Percentiles rank a stretch among this genome's conserved stretches.
Evolutionary conservation across 495 filamentous ascomycete genomes (phyloP).

Genomic region (Penicillium coffeae): DNA sequence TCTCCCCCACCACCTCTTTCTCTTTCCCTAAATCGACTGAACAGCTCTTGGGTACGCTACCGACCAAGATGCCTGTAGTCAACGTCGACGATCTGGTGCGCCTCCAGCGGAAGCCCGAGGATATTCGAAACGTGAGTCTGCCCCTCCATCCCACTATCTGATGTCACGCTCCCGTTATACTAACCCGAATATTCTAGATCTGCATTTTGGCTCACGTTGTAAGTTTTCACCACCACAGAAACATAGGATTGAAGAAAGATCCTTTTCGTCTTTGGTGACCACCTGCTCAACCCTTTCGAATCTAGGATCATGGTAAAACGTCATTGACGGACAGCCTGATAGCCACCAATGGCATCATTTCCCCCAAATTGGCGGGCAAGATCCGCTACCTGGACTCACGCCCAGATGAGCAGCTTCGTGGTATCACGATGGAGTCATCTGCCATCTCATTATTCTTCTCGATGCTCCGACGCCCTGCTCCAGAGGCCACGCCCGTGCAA

Average conservation of each 20-base stretch:
- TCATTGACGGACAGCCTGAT: slow-evolving; percentile 95
- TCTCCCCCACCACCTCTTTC: slow-evolving; percentile 14
- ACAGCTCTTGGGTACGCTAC: slow-evolving; percentile 11
- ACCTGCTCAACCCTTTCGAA: slow-evolving; percentile 7
- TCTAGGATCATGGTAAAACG: slow-evolving; percentile 91
- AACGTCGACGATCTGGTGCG: slow-evolving; percentile 79
- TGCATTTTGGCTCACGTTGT: slow-evolving; percentile 97
- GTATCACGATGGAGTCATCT: slow-evolving; percentile 99
- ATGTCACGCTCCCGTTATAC: slow-evolving; percentile 22
- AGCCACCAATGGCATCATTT: slow-evolving; percentile 99
- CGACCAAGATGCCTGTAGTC: slow-evolving; percentile 75
- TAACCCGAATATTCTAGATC: slow-evolving; percentile 57
- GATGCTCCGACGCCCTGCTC: slow-evolving; percentile 66
- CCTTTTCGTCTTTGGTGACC: background rate
- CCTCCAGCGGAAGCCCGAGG: slow-evolving; percentile 78
- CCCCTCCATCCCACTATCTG: slow-evolving; percentile 35
- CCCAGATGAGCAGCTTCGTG: slow-evolving; percentile 93
- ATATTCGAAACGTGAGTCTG: slow-evolving; percentile 76
- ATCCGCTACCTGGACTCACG: slow-evolving; percentile 96
- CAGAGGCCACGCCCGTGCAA: slow-evolving; percentile 63
- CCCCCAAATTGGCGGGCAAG: slow-evolving; percentile 93
- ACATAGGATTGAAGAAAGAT: background rate
- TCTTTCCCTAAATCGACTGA: slow-evolving; percentile 4
- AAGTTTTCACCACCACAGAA: slow-evolving; percentile 42
- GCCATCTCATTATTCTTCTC: slow-evolving; percentile 97